Base-by-base conservation (phyloP, 345 rosid species). In the Pistacia integerrima region DNA sequence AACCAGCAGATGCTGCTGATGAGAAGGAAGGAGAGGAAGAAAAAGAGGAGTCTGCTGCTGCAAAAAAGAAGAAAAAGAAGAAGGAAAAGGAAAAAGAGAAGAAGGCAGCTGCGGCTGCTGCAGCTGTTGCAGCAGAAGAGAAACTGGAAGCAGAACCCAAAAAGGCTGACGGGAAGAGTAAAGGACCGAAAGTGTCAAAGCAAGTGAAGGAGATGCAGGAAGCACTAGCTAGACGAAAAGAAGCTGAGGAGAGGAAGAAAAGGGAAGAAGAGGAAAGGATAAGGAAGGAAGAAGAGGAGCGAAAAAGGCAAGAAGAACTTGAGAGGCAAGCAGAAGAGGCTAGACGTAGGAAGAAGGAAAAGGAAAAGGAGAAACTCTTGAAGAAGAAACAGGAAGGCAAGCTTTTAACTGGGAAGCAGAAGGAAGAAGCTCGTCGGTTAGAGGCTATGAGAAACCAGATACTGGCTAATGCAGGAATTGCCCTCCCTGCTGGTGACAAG, bases 141-240 rank as follows among this genome's bases (percentile, higher is more conserved):
- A 87, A 80, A 63, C 80, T 62, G 69, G 90, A 83, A 35, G 91
- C 85, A 69, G 89, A 84, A 78, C 13, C 85, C 12, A 93, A 90
- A 81, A 95, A 91, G 82, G 84, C 73, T 80, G 98, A 89, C 81
- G 84, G 88, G 52, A 95, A 91, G 81, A 78, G 88, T 82, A 92
- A 93, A 88, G 93, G 88, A 74, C 87, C 91, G 7, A 96, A 92
- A 82, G 13, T 93, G 77, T 91, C 99, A 10, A 96, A 92, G 85
- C 97, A 91, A 84, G 97, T 96, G 52, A 91, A 97, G 81, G 97
- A 92, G 90, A 96, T 88, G 97, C 98, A 93, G 84, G 99, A 96
- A 85, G 91, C 88, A 35, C 85, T 96, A 79, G 93, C 91, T 49
- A 89, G 93, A 80, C 81, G 93, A 78, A 85, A 92, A 77, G 99